These are phyloP conservation scores for Cryphonectria naterciae DNA, from an alignment of 2,329 filamentous ascomycete species.

Conservation along the genomic window DNA sequence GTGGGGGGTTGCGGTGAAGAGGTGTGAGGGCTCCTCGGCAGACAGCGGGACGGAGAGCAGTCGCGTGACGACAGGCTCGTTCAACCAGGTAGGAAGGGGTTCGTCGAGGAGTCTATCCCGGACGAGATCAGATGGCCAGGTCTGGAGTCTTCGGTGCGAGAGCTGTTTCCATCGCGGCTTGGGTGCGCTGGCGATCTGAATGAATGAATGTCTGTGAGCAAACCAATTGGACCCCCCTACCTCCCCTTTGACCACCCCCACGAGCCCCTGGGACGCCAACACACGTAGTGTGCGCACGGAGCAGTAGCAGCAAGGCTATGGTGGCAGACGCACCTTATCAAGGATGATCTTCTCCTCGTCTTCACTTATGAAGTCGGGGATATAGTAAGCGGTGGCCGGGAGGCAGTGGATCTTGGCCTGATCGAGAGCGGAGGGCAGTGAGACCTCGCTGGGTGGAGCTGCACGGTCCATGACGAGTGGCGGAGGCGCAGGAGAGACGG, in stretches of 20 bases:
- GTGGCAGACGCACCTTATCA: slow-evolving; percentile 59
- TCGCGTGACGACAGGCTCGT: slow-evolving; percentile 68
- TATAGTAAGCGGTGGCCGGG: slow-evolving; percentile 76
- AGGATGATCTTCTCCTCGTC: slow-evolving; percentile 75
- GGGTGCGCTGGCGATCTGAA: slow-evolving; percentile 64
- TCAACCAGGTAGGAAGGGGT: slow-evolving; percentile 76
- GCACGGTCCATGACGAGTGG: slow-evolving; percentile 23
- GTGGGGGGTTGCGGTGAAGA: slow-evolving; percentile 72
- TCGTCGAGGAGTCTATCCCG: slow-evolving; percentile 76
- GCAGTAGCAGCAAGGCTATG: neutral
- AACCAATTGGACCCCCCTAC: neutral
- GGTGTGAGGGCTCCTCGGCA: slow-evolving; percentile 29
- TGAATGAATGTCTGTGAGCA: slow-evolving; percentile 39
- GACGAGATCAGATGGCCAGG: slow-evolving; percentile 83
- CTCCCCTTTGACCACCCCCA: neutral
- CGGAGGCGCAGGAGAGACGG: slow-evolving; percentile 20
- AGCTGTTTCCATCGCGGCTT: slow-evolving; percentile 85
- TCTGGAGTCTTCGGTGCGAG: slow-evolving; percentile 86
- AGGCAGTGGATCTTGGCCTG: slow-evolving; percentile 56
- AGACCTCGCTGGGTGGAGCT: slow-evolving; percentile 27
- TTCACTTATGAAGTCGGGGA: slow-evolving; percentile 78
- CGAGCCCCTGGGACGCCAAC: slow-evolving; percentile 39
- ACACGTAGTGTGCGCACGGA: slow-evolving; percentile 31
- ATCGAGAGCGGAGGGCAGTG: slow-evolving; percentile 55
- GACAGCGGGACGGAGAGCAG: slow-evolving; percentile 54